Evolutionary conservation across 106 monocot species (phyloP), one percentile per base, ranked within the genome.

Genomic region (Vanilla planifolia): DNA sequence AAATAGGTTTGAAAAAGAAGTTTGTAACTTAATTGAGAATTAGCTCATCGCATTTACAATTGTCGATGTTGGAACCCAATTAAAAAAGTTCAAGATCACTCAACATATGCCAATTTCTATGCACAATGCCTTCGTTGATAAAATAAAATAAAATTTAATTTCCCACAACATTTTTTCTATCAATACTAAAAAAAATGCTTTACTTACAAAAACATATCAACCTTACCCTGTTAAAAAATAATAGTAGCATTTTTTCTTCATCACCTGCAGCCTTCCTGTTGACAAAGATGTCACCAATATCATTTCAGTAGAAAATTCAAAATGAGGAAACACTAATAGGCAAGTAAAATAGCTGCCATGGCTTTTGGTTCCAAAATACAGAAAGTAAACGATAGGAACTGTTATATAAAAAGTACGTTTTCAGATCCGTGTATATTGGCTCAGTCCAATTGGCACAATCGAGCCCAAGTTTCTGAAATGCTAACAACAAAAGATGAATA

Each of bases 361-460:
- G 6, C 34, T 16, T n/a, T 57, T 8, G 6, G 8, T 57, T 33
- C 11, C 11, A 25, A 50, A 23, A 34, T 17, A 24, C 48, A 51
- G 24, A 39, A 16, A 62, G 10, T 4, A 43, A 43, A 6, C 3
- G 20, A 9, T 55, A 43, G 43, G 28, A 66, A 26, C 21, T 8
- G 14, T 50, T 25, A 26, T 26, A 50, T 6, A 22, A 50, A 11
- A 11, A 24, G 26, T 55, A 86, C 86, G 78, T 87, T 47, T 47
- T 48, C 41, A 87, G 59, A 41, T 87, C 86, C 16, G 42, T 63
- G 76, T 79, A 82, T 68, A 87, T 67, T 28, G 86, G 86, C 67
- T 87, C 86, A 28, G 78, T 78, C 86, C 86, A 87, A 75, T 82
- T 87, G n/a, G 86, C 86, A 75, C 82, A 82, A 70, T 87, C 82